Evolutionary conservation across 305 asterid species (phyloP).

Genomic region (Fraxinus paxiana): DNA sequence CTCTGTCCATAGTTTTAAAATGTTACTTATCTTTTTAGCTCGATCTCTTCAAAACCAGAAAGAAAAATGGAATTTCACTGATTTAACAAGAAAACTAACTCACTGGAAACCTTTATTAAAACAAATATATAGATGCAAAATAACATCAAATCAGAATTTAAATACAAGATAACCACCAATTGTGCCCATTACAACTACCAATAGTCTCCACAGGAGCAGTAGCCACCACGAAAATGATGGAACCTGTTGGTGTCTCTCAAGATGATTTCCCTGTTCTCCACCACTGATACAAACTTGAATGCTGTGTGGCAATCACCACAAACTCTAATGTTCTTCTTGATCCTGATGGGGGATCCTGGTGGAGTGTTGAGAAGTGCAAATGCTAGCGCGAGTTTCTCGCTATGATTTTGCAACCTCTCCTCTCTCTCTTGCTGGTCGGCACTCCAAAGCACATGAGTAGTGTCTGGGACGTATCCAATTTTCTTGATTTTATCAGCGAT

Average conservation of each 20-base stretch:
- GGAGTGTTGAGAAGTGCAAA: constrained; percentile 65
- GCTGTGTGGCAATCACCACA: constrained; percentile 83
- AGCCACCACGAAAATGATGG: constrained; percentile 72
- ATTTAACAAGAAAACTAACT: background rate
- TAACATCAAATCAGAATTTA: background rate
- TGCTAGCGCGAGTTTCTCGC: constrained; percentile 85
- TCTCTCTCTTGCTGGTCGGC: constrained; percentile 62
- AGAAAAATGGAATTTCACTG: background rate
- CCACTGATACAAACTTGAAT: constrained; percentile 61
- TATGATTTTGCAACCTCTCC: constrained; percentile 63
- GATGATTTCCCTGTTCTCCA: constrained; percentile 59
- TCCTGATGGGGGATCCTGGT: constrained; percentile 52
- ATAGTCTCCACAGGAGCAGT: constrained; percentile 83
- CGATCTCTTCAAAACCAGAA: background rate
- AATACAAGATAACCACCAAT: background rate
- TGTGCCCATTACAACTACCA: constrained; percentile 43
- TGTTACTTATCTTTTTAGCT: background rate
- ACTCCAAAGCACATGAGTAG: constrained; percentile 71
- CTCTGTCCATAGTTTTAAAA: background rate
- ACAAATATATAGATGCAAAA: background rate
- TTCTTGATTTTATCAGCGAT: constrained; percentile 44
- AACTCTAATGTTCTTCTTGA: constrained; percentile 84
- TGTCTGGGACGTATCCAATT: constrained; percentile 77
- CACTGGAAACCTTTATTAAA: background rate
- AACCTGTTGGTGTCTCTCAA: constrained; percentile 80